These are phyloP conservation scores for Quercus aquifolioides DNA, from an alignment of 306 rosid genomes.

Conservation along the genomic window DNA sequence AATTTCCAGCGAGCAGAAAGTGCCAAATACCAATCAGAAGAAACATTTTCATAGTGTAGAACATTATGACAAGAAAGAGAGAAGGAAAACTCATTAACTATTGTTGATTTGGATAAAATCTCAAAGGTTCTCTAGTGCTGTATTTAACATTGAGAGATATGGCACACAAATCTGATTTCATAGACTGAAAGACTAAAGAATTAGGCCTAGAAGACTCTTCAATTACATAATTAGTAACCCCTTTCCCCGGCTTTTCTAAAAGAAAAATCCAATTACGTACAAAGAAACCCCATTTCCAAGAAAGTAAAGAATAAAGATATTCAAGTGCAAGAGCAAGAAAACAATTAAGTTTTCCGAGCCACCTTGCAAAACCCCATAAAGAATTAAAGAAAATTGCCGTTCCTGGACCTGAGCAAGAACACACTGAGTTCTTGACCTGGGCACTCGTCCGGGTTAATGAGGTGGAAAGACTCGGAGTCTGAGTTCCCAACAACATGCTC, in stretches of 20 bases:
- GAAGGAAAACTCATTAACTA: not conserved
- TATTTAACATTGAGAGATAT: not conserved
- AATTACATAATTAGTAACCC: not conserved
- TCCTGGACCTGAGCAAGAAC: conserved; percentile 80
- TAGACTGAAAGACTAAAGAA: not conserved
- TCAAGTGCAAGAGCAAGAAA: not conserved
- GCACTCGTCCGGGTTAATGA: conserved; percentile 84
- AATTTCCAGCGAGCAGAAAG: too few relatives aligned
- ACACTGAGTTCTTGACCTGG: conserved; percentile 89
- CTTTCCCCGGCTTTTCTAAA: not conserved
- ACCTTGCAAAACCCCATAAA: too few relatives aligned
- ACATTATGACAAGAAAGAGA: not conserved
- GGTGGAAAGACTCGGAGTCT: conserved; percentile 87
- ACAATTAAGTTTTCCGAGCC: not conserved
- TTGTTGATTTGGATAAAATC: not conserved
- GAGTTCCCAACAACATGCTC: conserved; percentile 87
- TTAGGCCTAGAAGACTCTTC: not conserved
- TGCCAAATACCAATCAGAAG: too few relatives aligned
- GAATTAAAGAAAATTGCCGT: conserved; percentile 19
- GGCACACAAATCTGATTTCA: not conserved
- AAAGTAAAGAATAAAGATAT: not conserved
- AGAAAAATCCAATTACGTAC: not conserved
- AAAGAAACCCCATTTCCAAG: not conserved
- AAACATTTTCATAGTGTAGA: too few relatives aligned
- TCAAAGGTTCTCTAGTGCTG: not conserved